These are phyloP conservation scores for Dendrocalamus latiflorus DNA, from an alignment of 202 grass and related monocot genomes.

Conservation along the genomic window DNA sequence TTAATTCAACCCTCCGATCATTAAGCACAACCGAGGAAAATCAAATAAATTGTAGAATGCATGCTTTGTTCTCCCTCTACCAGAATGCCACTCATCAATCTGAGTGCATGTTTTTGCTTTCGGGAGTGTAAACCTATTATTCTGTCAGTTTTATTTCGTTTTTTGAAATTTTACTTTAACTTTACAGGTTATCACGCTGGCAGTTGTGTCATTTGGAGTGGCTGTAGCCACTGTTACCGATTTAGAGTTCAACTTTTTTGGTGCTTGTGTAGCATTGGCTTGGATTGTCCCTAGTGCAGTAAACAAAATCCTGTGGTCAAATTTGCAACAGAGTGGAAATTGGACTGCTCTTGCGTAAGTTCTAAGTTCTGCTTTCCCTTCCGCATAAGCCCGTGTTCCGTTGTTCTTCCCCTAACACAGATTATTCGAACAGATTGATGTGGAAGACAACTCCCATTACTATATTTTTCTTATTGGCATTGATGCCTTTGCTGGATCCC, in stretches of 20 bases:
- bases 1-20: not conserved
- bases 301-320: slow-evolving; percentile 98
- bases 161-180: not conserved
- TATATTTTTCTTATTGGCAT: slow-evolving; percentile 85
- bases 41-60: not conserved
- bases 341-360: slow-evolving; percentile 97
- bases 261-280: slow-evolving; percentile 77
- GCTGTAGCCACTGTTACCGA: slow-evolving; percentile 87
- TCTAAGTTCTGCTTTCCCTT: not conserved
- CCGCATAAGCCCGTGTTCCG: not conserved
- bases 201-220: slow-evolving; percentile 67
- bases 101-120: not conserved
- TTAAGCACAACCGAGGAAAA: not conserved
- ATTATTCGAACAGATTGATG: slow-evolving; percentile 60
- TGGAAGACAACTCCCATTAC: slow-evolving; percentile 97
- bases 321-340: slow-evolving; percentile 77
- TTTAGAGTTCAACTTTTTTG: slow-evolving; percentile 94
- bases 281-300: slow-evolving; percentile 92
- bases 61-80: slow-evolving; percentile 11
- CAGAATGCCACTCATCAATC: slow-evolving; percentile 1
- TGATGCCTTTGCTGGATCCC: slow-evolving; percentile 91
- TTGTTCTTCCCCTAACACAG: not conserved
- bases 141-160: not conserved
- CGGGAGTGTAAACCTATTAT: not conserved
- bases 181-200: slow-evolving; percentile 67